Evolutionary conservation across 2,329 filamentous ascomycete species (phyloP).

Genomic region (Fusarium palustre): DNA sequence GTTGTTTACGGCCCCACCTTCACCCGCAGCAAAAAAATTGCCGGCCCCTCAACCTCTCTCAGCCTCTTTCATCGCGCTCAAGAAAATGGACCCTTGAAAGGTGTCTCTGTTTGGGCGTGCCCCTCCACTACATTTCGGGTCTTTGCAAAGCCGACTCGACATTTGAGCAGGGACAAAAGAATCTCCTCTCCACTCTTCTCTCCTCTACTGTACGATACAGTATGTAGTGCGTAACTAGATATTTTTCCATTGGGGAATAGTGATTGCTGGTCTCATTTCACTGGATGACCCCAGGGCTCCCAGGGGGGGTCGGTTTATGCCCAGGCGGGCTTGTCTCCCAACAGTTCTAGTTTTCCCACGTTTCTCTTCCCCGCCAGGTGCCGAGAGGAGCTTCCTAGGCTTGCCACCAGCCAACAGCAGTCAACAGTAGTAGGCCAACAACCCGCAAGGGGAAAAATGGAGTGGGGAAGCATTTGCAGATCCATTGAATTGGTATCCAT

Average conservation of each 20-base stretch:
- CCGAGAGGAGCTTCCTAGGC: constrained; percentile 42
- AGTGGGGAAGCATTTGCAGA: constrained; percentile 36
- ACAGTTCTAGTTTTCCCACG: constrained; percentile 47
- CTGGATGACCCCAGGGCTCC: constrained; percentile 6
- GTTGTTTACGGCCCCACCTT: constrained; percentile 24
- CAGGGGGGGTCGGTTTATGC: constrained; percentile 35
- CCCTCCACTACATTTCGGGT: constrained; percentile 31
- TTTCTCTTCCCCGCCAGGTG: constrained; percentile 43
- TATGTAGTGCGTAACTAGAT: background rate
- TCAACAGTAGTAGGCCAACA: constrained; percentile 38
- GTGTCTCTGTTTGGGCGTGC: background rate
- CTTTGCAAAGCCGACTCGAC: constrained; percentile 21
- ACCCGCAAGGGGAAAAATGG: constrained; percentile 34
- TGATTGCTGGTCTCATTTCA: constrained; percentile 7
- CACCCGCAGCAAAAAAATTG: constrained; percentile 13
- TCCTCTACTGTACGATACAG: background rate
- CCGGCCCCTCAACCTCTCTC: constrained; percentile 36
- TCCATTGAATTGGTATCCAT: constrained; percentile 39
- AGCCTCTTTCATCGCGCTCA: too few species aligned
- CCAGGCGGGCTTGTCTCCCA: constrained; percentile 43
- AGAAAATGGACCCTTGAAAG: too few species aligned
- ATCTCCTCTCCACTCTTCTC: background rate
- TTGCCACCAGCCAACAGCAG: constrained; percentile 45
- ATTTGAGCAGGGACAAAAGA: background rate
- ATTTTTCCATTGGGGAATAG: constrained; percentile 44